Evolutionary conservation across 345 rosid genomes (phyloP).

Genomic region (Moringa oleifera): DNA sequence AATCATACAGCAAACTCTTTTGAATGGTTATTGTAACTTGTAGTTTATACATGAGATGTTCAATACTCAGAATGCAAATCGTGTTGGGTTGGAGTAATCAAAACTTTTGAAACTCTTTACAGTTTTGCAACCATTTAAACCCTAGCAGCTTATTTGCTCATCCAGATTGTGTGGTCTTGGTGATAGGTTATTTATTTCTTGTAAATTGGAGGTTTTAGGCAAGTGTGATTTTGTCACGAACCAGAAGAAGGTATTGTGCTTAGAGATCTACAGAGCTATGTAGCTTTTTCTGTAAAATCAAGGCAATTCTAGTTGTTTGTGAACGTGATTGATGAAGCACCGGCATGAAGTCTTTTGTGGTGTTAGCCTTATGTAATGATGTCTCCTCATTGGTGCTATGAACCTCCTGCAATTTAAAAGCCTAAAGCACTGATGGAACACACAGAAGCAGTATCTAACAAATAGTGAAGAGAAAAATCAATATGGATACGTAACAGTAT

Average conservation of each 20-base stretch:
- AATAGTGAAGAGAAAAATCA: not conserved
- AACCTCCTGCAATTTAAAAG: too few relatives aligned
- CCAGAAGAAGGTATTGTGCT: not conserved
- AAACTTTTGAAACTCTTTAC: not conserved
- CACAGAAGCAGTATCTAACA: not conserved
- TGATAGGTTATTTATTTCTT: not conserved
- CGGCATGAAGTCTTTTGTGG: too few relatives aligned
- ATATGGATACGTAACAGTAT: not conserved
- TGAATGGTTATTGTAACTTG: not conserved
- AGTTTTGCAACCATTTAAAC: not conserved
- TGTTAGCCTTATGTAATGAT: too few relatives aligned
- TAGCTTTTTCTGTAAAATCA: too few relatives aligned
- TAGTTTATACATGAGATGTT: not conserved
- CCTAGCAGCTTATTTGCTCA: not conserved
- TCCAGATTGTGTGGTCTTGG: not conserved
- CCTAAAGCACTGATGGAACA: too few relatives aligned
- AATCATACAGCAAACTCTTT: too few relatives aligned
- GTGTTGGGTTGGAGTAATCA: not conserved
- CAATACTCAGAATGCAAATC: not conserved
- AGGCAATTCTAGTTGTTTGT: too few relatives aligned
- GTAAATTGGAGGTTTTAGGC: not conserved
- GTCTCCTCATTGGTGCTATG: too few relatives aligned
- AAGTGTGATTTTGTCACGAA: not conserved
- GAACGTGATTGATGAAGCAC: too few relatives aligned
- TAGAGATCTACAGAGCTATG: not conserved